Conservation (phyloP, 805 yeast species). For the Saccharomycopsis sp. region DNA sequence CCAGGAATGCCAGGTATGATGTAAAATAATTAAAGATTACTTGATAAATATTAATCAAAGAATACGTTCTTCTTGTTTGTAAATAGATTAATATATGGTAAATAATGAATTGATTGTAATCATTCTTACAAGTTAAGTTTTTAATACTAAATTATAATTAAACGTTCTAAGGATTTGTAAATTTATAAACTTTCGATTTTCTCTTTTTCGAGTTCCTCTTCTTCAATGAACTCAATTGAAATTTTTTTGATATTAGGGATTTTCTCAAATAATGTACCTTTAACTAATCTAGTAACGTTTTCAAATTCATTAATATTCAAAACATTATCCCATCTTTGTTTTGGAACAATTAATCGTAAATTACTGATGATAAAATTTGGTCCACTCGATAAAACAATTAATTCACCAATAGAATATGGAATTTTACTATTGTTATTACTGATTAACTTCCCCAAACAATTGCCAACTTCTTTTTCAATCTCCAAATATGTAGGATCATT, state of each 20-base stretch:
- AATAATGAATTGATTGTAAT: too few species aligned
- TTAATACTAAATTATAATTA: too few species aligned
- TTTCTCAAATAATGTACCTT: constrained; percentile 10
- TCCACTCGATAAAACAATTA: constrained; percentile 46
- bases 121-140: too few species aligned
- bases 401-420: constrained; percentile 29
- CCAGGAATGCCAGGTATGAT: constrained; percentile 45
- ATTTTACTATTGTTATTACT: constrained; percentile 33
- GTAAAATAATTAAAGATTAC: too few species aligned
- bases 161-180: too few species aligned
- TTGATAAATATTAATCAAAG: too few species aligned
- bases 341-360: constrained; percentile 29
- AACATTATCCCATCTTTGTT: constrained; percentile 35
- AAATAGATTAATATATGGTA: too few species aligned
- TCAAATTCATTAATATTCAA: constrained; percentile 32
- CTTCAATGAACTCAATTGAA: constrained; percentile 17
- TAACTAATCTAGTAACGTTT: constrained; percentile 25
- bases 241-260: constrained; percentile 16
- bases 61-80: too few species aligned
- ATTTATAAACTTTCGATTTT: too few species aligned
- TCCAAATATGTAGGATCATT: constrained; percentile 39
- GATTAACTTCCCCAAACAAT: constrained; percentile 25
- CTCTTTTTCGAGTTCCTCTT: neutral
- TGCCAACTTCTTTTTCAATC: constrained; percentile 31
- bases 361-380: constrained; percentile 40